Evolutionary conservation across 1,139 yeast species (phyloP), one percentile per base, ranked within the genome.

Genomic region (Suhomyces taliae): DNA sequence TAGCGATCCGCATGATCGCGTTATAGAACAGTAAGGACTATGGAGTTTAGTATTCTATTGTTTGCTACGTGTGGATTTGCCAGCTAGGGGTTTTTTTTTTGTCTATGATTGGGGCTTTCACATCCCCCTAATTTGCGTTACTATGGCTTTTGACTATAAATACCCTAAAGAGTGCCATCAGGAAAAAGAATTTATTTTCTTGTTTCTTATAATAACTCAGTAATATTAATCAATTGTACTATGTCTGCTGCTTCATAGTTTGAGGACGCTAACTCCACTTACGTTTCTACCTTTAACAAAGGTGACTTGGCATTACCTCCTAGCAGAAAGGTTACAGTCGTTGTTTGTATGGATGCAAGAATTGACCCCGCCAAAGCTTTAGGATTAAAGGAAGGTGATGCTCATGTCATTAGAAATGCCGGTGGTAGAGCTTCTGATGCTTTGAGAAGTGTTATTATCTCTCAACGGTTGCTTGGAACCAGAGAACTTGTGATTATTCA

Each of bases 301-400:
- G 69, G 69, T 8, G 54, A 53, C 12, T 57, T 71, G 36, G 59
- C 72, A 1, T 53, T 71, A 41, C 76, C 76, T 10, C 77, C 78
- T 7, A 60, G 60, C 4, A 61, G 69, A 40, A 60, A 69, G 47
- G 69, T 69, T 19, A 66, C 70, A 1, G 64, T 72, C 24, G 64
- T 72, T n/a, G 62, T 67, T 0, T 73, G 78, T 53, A 73, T 73
- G 78, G 78, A 73, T 57, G 78, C 78, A 6, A 56, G 78, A 53
- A 62, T 73, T 44, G 76, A 70, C 47, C 78, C 77, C 5, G 74
- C 74, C 1, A 66, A 59, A 31, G 61, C 67, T 1, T 56, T 73
- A n/a, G 78, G 78, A 2, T 54, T 74, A 19, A 57, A 62, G 15
- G 72, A 69, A 51, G 78, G 78, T 8, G 78, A 73, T 45, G 76